Evolutionary conservation across 192 early-diverging fungal species (phyloP).

Genomic region (Backusella morwellensis): DNA sequence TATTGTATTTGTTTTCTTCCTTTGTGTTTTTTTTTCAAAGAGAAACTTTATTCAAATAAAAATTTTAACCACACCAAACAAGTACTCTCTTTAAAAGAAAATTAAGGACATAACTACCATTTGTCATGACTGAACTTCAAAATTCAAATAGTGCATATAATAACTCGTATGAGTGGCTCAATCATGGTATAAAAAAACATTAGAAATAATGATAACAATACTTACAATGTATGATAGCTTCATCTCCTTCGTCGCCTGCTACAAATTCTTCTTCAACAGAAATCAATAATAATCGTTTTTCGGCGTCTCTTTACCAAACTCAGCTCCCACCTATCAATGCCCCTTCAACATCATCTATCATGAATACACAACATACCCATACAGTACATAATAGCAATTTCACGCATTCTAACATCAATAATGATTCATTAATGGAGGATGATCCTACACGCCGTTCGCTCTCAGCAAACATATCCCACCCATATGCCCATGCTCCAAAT

Average conservation of each 20-base stretch:
- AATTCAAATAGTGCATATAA: conserved; percentile 1
- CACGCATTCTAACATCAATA: not conserved
- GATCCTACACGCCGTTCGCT: not conserved
- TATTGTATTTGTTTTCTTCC: not conserved
- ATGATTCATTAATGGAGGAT: not conserved
- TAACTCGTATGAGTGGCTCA: not conserved
- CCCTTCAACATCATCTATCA: not conserved
- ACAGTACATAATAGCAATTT: not conserved
- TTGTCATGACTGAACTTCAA: conserved; percentile 11
- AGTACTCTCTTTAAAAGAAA: not conserved
- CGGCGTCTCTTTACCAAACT: not conserved
- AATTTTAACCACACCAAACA: not conserved
- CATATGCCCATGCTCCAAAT: not conserved
- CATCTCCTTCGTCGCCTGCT: not conserved
- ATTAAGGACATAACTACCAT: not conserved
- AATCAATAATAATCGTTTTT: not conserved
- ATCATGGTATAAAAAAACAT: not conserved
- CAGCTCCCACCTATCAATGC: conserved; percentile 16
- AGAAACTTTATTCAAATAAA: not conserved
- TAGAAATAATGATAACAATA: not conserved
- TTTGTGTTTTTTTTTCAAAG: not conserved
- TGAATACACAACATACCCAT: not conserved
- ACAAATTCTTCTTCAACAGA: not conserved
- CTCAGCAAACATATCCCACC: not conserved
- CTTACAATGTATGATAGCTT: not conserved